A percentile compares a stretch with the other conserved stretches of the same genome.
These are phyloP conservation scores for Lactifluus pinguis DNA, from an alignment of 768 basidiomycete genomes.

Conservation along the genomic window DNA sequence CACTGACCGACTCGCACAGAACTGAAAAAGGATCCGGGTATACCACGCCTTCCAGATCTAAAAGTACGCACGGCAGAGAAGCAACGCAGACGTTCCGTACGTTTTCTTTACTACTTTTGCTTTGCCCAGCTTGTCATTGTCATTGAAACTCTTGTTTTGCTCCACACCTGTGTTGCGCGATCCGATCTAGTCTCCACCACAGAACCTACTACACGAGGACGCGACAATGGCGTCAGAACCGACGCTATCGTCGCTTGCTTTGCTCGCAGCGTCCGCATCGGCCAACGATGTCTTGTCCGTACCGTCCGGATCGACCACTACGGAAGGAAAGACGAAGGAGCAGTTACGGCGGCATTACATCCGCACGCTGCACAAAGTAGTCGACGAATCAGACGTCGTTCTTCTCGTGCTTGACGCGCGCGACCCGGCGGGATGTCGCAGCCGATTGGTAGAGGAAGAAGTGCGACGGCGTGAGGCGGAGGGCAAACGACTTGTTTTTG, in stretches of 20 bases:
- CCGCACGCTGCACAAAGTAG: conserved; percentile 79
- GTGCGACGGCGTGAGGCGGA: conserved; percentile 76
- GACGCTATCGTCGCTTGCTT: conserved; percentile 52
- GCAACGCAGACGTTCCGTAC: conserved; percentile 34
- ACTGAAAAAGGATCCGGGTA: conserved; percentile 82
- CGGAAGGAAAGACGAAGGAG: conserved; percentile 47
- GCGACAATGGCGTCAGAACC: conserved; percentile 68
- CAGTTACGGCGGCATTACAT: conserved; percentile 68
- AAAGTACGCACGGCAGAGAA: conserved; percentile 50
- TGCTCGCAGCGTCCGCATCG: conserved; percentile 33
- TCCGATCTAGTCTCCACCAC: not conserved
- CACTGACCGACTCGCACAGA: conserved; percentile 34
- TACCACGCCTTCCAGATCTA: conserved; percentile 72
- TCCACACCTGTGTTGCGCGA: not conserved
- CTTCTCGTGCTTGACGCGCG: conserved; percentile 87
- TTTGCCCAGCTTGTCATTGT: not conserved
- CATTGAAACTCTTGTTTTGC: not conserved
- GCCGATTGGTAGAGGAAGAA: conserved; percentile 89
- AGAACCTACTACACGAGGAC: conserved; percentile 35
- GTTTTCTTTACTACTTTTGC: conserved; percentile 18
- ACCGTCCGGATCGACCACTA: conserved; percentile 21
- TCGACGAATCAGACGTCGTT: conserved; percentile 87
- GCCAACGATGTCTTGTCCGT: conserved; percentile 29
- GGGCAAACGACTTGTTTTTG: conserved; percentile 87
- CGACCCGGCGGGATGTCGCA: conserved; percentile 91